phyloP scores from a whole-genome alignment of 2,329 filamentous ascomycete genomes.

The Aspergillus chevalieri region DNA sequence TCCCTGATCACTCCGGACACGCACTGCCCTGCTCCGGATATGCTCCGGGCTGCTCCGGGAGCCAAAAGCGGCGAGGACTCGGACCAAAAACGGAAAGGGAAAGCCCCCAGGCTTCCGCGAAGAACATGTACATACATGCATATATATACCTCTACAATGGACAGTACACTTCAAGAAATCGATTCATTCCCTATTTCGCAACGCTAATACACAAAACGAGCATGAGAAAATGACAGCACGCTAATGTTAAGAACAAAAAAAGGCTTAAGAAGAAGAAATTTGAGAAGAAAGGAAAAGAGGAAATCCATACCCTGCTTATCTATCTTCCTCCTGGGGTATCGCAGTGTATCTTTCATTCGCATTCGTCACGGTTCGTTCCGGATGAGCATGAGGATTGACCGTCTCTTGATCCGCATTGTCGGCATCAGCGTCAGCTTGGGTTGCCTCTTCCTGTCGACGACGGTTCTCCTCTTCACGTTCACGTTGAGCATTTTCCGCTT shows the following conservation, averaged over 20 bases:
- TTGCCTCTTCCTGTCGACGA: conserved; percentile 15
- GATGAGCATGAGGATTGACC: not conserved
- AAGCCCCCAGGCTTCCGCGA: too few species aligned
- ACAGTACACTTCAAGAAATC: too few species aligned
- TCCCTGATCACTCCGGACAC: too few species aligned
- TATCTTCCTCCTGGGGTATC: conserved; percentile 9
- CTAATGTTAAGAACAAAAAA: not conserved
- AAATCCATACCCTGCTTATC: not conserved
- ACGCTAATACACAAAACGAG: too few species aligned
- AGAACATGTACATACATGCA: too few species aligned
- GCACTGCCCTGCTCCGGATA: too few species aligned
- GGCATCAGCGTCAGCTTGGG: conserved; percentile 4
- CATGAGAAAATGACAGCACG: not conserved
- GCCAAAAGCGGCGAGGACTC: too few species aligned
- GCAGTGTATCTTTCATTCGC: conserved; percentile 1
- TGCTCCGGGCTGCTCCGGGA: too few species aligned
- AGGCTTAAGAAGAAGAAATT: not conserved
- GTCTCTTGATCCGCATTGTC: conserved; percentile 6
- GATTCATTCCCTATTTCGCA: too few species aligned
- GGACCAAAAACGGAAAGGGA: too few species aligned
- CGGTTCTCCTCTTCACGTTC: conserved; percentile 20
- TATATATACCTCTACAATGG: too few species aligned
- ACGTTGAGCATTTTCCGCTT: conserved; percentile 29
- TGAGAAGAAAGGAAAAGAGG: not conserved
- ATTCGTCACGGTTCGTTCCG: conserved; percentile 2